Percentiles rank a stretch among this genome's conserved stretches.
Evolutionary conservation across 2,329 filamentous ascomycete genomes (phyloP).

Genomic region (Exserohilum turcica): DNA sequence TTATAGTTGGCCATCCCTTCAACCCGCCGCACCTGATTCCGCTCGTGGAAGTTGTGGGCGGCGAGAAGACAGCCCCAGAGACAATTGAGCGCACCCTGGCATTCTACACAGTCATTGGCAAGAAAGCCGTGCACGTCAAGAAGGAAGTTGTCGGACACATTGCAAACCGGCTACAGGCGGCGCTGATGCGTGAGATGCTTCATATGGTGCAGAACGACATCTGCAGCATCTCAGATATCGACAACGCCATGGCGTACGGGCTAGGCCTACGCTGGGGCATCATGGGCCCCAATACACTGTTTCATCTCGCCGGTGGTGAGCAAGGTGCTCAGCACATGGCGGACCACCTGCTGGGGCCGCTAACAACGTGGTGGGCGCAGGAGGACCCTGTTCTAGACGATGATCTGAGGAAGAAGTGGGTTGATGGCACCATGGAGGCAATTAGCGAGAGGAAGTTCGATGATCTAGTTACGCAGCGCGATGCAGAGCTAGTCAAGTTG

Average conservation of each 20-base stretch:
- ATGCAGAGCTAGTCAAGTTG: background rate
- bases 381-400: background rate
- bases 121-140: constrained; percentile 36
- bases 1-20: constrained; percentile 53
- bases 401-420: background rate
- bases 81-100: constrained; percentile 37
- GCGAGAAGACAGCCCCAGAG: background rate
- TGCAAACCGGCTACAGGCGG: constrained; percentile 53
- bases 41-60: constrained; percentile 54
- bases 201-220: background rate
- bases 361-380: background rate
- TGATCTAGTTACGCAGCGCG: background rate
- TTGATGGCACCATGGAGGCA: background rate
- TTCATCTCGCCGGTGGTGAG: background rate
- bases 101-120: constrained; percentile 51
- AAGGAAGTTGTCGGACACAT: constrained; percentile 53
- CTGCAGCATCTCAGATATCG: background rate
- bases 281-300: background rate
- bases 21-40: constrained; percentile 57
- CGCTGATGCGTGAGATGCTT: constrained; percentile 9
- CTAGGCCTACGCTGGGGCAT: background rate
- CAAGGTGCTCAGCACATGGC: background rate
- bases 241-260: background rate
- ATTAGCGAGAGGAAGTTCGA: background rate
- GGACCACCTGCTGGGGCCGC: background rate